Percentiles rank a stretch among this genome's conserved stretches.
phyloP scores from a whole-genome alignment of 2,329 filamentous ascomycete genomes.

The Paracorniculantispora psalliotae region DNA sequence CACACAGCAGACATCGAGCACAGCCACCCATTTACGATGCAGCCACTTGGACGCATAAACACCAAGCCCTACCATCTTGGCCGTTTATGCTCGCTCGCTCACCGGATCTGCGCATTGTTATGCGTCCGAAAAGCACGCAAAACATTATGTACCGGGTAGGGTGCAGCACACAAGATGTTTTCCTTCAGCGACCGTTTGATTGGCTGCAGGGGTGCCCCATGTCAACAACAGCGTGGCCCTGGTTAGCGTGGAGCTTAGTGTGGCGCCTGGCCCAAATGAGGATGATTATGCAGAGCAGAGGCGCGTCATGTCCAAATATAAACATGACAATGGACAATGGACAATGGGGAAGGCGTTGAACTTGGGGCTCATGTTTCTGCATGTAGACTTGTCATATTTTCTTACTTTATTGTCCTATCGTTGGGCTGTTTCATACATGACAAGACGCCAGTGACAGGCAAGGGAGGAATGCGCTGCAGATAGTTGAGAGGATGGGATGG shows the following conservation, averaged over 20 bases:
- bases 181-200: no score
- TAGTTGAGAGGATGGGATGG: background rate
- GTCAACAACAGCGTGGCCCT: background rate
- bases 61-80: no score
- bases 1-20: no score
- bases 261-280: constrained; percentile 8
- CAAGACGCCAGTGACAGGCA: background rate
- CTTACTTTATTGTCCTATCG: background rate
- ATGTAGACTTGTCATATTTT: background rate
- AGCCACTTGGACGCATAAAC: no score
- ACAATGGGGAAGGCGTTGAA: background rate
- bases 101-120: no score
- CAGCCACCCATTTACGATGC: no score
- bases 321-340: background rate
- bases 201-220: background rate
- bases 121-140: no score
- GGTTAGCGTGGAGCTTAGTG: background rate
- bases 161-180: no score
- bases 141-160: no score
- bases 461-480: background rate
- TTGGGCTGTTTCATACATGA: background rate
- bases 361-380: no score
- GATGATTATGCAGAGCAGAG: constrained; percentile 6
- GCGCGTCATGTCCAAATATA: constrained; percentile 1
- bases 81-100: no score